phyloP scores from a whole-genome alignment of 1,284 basidiomycete genomes.

The Ganoderma resinaceum region DNA sequence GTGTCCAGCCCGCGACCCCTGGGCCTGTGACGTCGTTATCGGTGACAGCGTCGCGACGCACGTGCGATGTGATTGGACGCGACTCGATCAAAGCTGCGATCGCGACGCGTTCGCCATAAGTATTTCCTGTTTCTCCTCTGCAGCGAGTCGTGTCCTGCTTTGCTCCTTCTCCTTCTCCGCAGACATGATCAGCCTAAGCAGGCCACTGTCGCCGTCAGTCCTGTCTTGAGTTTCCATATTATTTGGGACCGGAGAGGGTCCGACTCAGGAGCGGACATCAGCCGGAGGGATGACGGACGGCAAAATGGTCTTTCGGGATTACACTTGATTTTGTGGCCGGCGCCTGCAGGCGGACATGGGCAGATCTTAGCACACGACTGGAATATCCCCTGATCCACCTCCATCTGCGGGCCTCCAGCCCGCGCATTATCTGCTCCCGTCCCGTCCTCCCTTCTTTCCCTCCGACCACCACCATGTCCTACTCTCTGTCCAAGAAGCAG shows the following conservation, averaged over 20 bases:
- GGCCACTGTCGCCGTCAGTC: too few species aligned
- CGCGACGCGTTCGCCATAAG: constrained; percentile 11
- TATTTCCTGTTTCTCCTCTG: too few species aligned
- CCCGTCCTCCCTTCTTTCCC: constrained; percentile 18
- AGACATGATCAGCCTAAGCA: too few species aligned
- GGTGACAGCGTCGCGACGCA: constrained; percentile 10
- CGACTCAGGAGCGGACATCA: background rate
- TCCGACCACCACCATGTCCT: constrained; percentile 28
- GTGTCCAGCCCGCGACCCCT: background rate
- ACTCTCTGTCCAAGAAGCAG: constrained; percentile 21
- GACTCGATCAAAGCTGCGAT: constrained; percentile 3
- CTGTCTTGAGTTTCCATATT: background rate
- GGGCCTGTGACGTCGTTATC: constrained; percentile 4
- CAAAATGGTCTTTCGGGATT: background rate
- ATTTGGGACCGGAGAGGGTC: background rate
- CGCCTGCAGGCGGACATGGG: background rate
- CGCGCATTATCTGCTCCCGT: constrained; percentile 26
- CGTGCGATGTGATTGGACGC: constrained; percentile 26
- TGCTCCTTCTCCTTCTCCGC: background rate
- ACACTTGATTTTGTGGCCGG: constrained; percentile 7
- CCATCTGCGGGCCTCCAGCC: constrained; percentile 2
- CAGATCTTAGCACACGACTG: constrained; percentile 25
- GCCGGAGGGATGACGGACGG: background rate
- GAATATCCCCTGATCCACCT: constrained; percentile 4
- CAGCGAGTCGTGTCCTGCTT: too few species aligned